These are phyloP conservation scores for Dioscorea zingiberensis DNA, from an alignment of 106 monocot species.

Conservation along the genomic window DNA sequence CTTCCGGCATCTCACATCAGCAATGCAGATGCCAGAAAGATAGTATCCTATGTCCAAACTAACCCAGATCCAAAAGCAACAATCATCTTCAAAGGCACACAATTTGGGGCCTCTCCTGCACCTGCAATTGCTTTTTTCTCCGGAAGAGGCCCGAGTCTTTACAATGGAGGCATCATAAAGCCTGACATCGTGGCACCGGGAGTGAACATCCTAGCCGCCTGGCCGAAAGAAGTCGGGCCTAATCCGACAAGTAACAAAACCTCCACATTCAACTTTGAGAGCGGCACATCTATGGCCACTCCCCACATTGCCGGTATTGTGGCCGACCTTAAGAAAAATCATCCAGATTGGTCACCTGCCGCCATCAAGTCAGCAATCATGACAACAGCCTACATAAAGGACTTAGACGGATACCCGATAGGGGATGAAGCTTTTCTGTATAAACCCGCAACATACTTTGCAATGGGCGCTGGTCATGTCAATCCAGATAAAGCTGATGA, in stretches of 20 bases:
- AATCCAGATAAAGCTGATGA: conserved; percentile 17
- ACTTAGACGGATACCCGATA: not conserved
- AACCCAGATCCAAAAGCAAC: not conserved
- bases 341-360: conserved; percentile 2
- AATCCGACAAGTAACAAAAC: not conserved
- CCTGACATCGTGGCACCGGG: conserved; percentile 4
- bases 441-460: conserved; percentile 10
- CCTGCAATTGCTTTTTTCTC: not conserved
- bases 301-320: conserved; percentile 2
- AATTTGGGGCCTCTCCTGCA: not conserved
- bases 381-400: not conserved
- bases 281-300: conserved; percentile 13
- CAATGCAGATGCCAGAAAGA: not conserved
- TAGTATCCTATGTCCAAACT: not conserved
- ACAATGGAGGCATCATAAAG: not conserved
- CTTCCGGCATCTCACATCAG: not conserved
- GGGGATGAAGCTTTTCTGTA: not conserved
- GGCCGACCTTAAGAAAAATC: not conserved
- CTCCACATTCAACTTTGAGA: conserved; percentile 12
- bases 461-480: conserved; percentile 32
- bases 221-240: not conserved
- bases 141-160: not conserved
- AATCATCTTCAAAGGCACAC: not conserved
- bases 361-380: conserved; percentile 1
- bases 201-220: conserved; percentile 2